phyloP scores from a whole-genome alignment of 2,329 filamentous ascomycete species.

The Trichophyton schoenleinii region DNA sequence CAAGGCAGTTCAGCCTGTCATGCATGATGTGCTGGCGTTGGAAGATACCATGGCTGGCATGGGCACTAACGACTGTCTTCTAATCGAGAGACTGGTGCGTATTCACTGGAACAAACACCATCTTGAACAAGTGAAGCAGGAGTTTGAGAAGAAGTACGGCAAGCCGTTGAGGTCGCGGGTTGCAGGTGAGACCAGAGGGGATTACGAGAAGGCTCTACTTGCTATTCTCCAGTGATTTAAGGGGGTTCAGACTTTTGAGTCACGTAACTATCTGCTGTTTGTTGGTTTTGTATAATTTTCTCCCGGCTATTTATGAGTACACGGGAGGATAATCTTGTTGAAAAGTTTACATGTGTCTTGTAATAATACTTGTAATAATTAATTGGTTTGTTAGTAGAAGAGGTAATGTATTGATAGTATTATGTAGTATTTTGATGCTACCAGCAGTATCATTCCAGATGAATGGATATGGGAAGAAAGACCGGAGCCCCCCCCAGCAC shows the following conservation, averaged over 20 bases:
- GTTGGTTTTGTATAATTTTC: background rate
- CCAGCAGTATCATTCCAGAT: too few relatives aligned
- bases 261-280: background rate
- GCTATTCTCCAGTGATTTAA: constrained; percentile 41
- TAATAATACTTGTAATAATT: too few relatives aligned
- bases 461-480: background rate
- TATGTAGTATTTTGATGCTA: too few relatives aligned
- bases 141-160: constrained; percentile 60
- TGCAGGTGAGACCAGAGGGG: constrained; percentile 69
- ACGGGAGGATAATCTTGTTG: background rate
- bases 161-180: constrained; percentile 57
- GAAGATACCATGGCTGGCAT: constrained; percentile 76
- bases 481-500: background rate
- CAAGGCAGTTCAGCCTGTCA: constrained; percentile 64
- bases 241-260: too few relatives aligned
- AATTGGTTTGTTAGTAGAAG: too few relatives aligned
- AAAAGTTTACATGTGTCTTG: background rate
- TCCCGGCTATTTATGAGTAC: background rate
- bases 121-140: constrained; percentile 64
- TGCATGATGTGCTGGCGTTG: constrained; percentile 69
- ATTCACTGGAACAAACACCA: constrained; percentile 70
- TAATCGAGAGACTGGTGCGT: constrained; percentile 65
- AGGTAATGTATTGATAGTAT: too few relatives aligned
- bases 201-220: constrained; percentile 66
- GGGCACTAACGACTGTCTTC: constrained; percentile 72